phyloP scores from a whole-genome alignment of 2,329 filamentous ascomycete genomes.

The Chalaropsis ovoidea region DNA sequence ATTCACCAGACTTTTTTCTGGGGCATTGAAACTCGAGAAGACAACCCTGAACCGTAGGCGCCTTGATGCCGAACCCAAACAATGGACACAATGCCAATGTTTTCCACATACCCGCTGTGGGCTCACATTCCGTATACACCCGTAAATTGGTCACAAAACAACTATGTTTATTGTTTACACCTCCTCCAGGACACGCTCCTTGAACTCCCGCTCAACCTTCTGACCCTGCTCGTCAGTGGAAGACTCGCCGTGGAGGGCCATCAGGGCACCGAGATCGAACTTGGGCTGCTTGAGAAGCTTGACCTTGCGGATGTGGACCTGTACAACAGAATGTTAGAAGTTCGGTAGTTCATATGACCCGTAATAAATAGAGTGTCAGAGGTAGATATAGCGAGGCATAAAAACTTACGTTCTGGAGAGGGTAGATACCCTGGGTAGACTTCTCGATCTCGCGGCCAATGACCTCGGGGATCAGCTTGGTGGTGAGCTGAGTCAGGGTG shows the following conservation, averaged over 20 bases:
- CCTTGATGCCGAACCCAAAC: slow-evolving; percentile 24
- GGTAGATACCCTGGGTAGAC: slow-evolving; percentile 98
- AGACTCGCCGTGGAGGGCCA: slow-evolving; percentile 96
- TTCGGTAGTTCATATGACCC: neutral
- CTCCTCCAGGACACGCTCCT: slow-evolving; percentile 88
- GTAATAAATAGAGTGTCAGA: neutral
- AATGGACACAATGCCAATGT: slow-evolving; percentile 22
- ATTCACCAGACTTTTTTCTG: slow-evolving; percentile 26
- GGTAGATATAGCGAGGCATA: neutral
- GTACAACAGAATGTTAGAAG: slow-evolving; percentile 31
- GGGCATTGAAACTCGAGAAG: slow-evolving; percentile 24
- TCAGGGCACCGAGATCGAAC: slow-evolving; percentile 94
- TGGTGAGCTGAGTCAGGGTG: slow-evolving; percentile 90
- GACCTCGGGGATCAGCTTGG: slow-evolving; percentile 98
- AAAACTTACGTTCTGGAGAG: slow-evolving; percentile 83
- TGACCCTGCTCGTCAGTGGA: slow-evolving; percentile 91
- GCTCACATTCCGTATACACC: slow-evolving; percentile 24
- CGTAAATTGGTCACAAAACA: slow-evolving; percentile 26
- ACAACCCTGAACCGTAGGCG: slow-evolving; percentile 15
- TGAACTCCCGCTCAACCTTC: slow-evolving; percentile 99
- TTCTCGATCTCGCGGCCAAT: slow-evolving; percentile 99
- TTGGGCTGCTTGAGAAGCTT: slow-evolving; percentile 98
- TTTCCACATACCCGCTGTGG: slow-evolving; percentile 24
- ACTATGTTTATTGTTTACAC: slow-evolving; percentile 54
- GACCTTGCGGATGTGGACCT: slow-evolving; percentile 99